Evolutionary conservation across 2,329 filamentous ascomycete genomes (phyloP), one percentile per base, ranked within the genome.

Genomic region (Aspergillus sp.): DNA sequence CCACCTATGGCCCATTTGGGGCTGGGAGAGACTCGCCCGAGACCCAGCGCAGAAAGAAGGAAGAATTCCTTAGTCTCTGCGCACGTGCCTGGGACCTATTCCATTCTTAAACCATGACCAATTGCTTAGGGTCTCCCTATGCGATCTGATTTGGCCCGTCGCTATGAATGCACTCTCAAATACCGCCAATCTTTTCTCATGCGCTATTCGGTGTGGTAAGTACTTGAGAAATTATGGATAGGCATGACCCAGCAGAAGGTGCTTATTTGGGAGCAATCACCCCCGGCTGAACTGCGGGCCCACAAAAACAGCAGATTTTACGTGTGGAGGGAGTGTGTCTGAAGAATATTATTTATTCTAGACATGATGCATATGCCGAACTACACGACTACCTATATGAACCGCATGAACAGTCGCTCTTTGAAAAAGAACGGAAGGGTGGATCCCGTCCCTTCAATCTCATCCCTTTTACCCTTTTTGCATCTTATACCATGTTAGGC

Each of bases 41-140:
- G 69, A 91, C 88, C 5, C 89, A 91, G 74, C 84, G 87, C 69
- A 89, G 86, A 72, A 98, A 98, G 86, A 92, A 92, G 74, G 92
- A 97, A 47, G 92, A 97, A 75, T 99, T 99, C 72, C 81, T 99
- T 65, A 82, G 85, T 58, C 80, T 98, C 53, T 97, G 94, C 74
- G 88, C 91, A 67, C 84, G 91, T 71, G 95, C 95, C 8, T 99
- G 95, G 95, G 95, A 99, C 79, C 79, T 99, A 28, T 97, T 98
- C 78, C 95, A 98, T 81, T 97, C 92, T 63, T 97, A 80, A 86
- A 48, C 5, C 7, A 21, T 21, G 10, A 28, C 30, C 21, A 23
- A 28, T 15, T 39, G 28, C 30, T 28, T 30, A n/a, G 15, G 10
- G 6, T 50, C 25, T 50, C 9, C 30, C 13, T 32, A 50, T 8